Percentiles rank a stretch among this genome's conserved stretches.
Evolutionary conservation across 495 filamentous ascomycete species (phyloP).

Genomic region (Aspergillus sclerotiicarbonarius): DNA sequence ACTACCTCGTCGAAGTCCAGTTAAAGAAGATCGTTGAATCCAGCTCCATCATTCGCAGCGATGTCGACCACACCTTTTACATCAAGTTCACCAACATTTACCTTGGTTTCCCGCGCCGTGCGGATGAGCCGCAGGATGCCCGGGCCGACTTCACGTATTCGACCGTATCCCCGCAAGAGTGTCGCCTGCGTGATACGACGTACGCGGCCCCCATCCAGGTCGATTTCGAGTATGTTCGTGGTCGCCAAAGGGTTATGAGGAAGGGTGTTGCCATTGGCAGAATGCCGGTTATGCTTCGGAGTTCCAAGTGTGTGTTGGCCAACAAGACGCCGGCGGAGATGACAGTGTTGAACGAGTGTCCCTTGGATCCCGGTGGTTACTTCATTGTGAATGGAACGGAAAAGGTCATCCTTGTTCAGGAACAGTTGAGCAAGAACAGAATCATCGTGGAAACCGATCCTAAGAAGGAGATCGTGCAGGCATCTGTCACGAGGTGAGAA

Average conservation of each 20-base stretch:
- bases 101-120: slow-evolving; percentile 72
- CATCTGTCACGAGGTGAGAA: slow-evolving; percentile 77
- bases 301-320: slow-evolving; percentile 82
- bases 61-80: slow-evolving; percentile 83
- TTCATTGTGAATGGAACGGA: slow-evolving; percentile 98
- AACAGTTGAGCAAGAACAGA: slow-evolving; percentile 97
- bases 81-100: slow-evolving; percentile 88
- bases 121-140: slow-evolving; percentile 59
- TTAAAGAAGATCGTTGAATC: slow-evolving; percentile 93
- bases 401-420: slow-evolving; percentile 97
- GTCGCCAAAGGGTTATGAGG: slow-evolving; percentile 64
- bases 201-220: slow-evolving; percentile 92
- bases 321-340: slow-evolving; percentile 80
- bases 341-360: slow-evolving; percentile 87
- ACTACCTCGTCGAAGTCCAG: slow-evolving; percentile 92
- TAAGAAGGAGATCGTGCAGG: slow-evolving; percentile 88
- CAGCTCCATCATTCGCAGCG: slow-evolving; percentile 79
- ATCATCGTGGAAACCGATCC: slow-evolving; percentile 92
- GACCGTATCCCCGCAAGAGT: slow-evolving; percentile 82
- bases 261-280: slow-evolving; percentile 77
- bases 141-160: slow-evolving; percentile 53
- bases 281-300: slow-evolving; percentile 95
- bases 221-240: slow-evolving; percentile 81
- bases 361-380: slow-evolving; percentile 94
- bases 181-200: slow-evolving; percentile 89